A percentile compares a stretch with the other conserved stretches of the same genome.
phyloP scores from a whole-genome alignment of 2,329 filamentous ascomycete genomes.

The Acrodontium crateriforme region DNA sequence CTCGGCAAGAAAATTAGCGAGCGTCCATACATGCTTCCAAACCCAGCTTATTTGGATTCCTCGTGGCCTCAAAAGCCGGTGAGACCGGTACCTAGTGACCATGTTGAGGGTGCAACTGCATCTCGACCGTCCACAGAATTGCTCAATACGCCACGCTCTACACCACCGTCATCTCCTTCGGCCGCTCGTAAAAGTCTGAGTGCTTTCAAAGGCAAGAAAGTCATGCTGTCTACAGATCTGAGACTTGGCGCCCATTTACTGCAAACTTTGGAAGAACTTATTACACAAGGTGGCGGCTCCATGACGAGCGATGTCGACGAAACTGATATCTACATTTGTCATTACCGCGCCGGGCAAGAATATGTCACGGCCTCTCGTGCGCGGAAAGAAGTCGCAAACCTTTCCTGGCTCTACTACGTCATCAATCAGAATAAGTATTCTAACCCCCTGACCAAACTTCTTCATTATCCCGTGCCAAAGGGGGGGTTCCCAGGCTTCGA shows the following conservation, averaged over 20 bases:
- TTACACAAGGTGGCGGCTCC: constrained; percentile 56
- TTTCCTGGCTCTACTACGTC: constrained; percentile 86
- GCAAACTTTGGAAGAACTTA: constrained; percentile 55
- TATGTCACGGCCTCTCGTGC: constrained; percentile 64
- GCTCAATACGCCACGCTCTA: constrained; percentile 16
- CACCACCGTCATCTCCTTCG: constrained; percentile 26
- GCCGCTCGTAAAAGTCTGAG: constrained; percentile 41
- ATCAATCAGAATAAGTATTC: constrained; percentile 85
- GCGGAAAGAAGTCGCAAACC: constrained; percentile 75
- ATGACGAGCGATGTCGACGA: constrained; percentile 51
- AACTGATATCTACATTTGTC: constrained; percentile 75
- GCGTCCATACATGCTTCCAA: constrained; percentile 67
- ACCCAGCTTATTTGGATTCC: constrained; percentile 60
- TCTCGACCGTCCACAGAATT: constrained; percentile 16
- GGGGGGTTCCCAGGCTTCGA: constrained; percentile 69
- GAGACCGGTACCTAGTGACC: constrained; percentile 17
- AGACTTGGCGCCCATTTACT: constrained; percentile 53
- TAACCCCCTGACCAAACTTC: constrained; percentile 62
- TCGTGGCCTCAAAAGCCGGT: constrained; percentile 8
- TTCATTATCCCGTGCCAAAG: constrained; percentile 79
- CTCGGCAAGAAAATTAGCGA: constrained; percentile 86
- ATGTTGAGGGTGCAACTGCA: constrained; percentile 54
- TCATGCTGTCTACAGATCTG: constrained; percentile 67
- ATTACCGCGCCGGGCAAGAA: constrained; percentile 67
- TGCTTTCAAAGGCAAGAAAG: constrained; percentile 63